Evolutionary conservation across 176 grass and related monocot genomes (phyloP).

Genomic region (Cenchrus purpureus): DNA sequence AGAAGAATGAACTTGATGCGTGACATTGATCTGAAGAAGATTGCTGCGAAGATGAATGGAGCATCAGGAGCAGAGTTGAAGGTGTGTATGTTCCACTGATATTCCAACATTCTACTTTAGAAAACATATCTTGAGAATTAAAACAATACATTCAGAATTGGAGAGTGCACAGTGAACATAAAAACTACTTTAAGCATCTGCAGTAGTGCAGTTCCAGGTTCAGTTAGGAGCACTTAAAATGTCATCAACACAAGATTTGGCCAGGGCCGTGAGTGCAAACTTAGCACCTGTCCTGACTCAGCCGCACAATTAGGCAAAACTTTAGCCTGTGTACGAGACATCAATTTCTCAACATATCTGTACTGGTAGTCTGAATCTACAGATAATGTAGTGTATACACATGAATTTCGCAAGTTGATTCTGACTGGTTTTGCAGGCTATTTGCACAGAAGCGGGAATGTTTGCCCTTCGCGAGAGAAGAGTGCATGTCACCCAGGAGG

Average conservation of each 20-base stretch:
- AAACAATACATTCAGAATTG: neutral
- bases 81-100: slow-evolving; percentile 38
- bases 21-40: slow-evolving; percentile 87
- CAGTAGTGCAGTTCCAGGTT: neutral
- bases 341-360: neutral
- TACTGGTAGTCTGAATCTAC: neutral
- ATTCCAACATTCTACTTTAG: neutral
- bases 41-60: slow-evolving; percentile 76
- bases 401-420: slow-evolving; percentile 9
- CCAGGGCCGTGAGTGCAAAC: neutral
- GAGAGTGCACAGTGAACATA: neutral
- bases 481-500: slow-evolving; percentile 78
- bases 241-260: neutral
- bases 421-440: slow-evolving; percentile 50
- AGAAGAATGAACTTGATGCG: slow-evolving; percentile 98
- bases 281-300: neutral
- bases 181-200: neutral
- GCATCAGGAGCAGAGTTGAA: slow-evolving; percentile 84
- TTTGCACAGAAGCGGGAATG: slow-evolving; percentile 85
- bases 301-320: neutral
- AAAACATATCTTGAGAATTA: neutral
- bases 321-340: neutral
- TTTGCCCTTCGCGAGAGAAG: slow-evolving; percentile 80
- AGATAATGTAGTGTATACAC: neutral
- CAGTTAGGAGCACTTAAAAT: neutral